phyloP scores from a whole-genome alignment of 2,329 filamentous ascomycete genomes.

The Pseudogymnoascus sp. region DNA sequence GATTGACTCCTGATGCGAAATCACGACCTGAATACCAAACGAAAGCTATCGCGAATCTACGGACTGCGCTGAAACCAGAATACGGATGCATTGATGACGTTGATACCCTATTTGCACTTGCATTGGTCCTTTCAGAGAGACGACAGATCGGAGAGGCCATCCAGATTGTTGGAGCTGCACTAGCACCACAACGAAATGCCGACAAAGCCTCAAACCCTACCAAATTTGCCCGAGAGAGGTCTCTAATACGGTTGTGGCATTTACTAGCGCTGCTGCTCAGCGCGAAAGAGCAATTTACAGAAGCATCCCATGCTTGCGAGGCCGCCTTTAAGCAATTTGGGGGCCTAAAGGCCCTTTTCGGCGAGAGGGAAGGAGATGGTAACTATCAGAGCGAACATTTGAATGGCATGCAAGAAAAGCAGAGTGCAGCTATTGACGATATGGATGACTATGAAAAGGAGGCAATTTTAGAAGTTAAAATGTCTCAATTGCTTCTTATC shows the following conservation, averaged over 20 bases:
- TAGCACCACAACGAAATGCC: slow-evolving; percentile 40
- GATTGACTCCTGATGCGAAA: slow-evolving; percentile 66
- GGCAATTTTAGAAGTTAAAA: slow-evolving; percentile 84
- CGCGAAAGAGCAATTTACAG: slow-evolving; percentile 73
- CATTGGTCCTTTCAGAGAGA: slow-evolving; percentile 79
- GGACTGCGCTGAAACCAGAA: slow-evolving; percentile 61
- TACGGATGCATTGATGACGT: slow-evolving; percentile 59
- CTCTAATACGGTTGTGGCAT: slow-evolving; percentile 79
- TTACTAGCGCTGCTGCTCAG: slow-evolving; percentile 78
- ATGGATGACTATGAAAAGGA: slow-evolving; percentile 82
- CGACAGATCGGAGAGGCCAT: slow-evolving; percentile 73
- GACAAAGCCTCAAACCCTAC: slow-evolving; percentile 36
- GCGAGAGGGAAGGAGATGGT: slow-evolving; percentile 41
- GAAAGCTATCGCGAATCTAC: slow-evolving; percentile 67
- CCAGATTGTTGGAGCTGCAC: slow-evolving; percentile 67
- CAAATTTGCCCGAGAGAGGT: slow-evolving; percentile 44
- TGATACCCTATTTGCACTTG: slow-evolving; percentile 71
- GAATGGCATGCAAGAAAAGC: slow-evolving; percentile 34
- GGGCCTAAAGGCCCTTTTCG: slow-evolving; percentile 61
- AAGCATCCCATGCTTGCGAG: slow-evolving; percentile 75
- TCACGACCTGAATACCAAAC: slow-evolving; percentile 63
- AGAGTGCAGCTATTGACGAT: slow-evolving; percentile 50
- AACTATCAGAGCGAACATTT: slow-evolving; percentile 58
- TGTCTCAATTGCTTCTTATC: slow-evolving; percentile 80
- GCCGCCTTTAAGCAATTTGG: slow-evolving; percentile 87